Percentiles rank a stretch among this genome's conserved stretches.
These are phyloP conservation scores for Magnolia officinalis DNA, from an alignment of 164 flowering plant genomes.

Conservation along the genomic window DNA sequence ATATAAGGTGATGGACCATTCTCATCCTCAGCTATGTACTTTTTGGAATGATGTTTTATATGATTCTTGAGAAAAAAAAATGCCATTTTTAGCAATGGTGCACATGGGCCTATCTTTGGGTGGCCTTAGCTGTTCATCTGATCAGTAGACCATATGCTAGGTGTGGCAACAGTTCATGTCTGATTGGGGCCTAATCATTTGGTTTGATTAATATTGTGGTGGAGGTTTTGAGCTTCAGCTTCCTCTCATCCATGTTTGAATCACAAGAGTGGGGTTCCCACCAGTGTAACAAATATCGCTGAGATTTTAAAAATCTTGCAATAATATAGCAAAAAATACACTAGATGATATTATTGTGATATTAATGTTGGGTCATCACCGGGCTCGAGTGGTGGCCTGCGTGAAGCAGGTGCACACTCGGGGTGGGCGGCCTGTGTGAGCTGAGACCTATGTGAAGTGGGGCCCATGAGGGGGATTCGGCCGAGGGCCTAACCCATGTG, in stretches of 20 bases:
- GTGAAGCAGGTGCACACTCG: no score
- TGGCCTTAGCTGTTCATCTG: background rate
- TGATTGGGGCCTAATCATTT: background rate
- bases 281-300: no score
- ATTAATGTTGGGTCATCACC: no score
- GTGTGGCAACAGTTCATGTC: background rate
- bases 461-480: no score
- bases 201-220: background rate
- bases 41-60: background rate
- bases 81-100: background rate
- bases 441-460: no score
- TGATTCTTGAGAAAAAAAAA: background rate
- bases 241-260: background rate
- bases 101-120: background rate
- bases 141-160: background rate
- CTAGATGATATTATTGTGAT: no score
- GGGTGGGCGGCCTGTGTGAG: no score
- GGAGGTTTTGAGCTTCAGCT: background rate
- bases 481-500: no score
- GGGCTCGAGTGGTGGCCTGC: no score
- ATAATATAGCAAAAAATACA: no score
- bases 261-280: background rate
- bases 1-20: conserved; percentile 42
- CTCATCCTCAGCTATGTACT: background rate
- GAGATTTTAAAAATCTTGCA: no score